Evolutionary conservation across 2,329 filamentous ascomycete genomes (phyloP), one percentile per base, ranked within the genome.

Genomic region (Fusarium burgessii): DNA sequence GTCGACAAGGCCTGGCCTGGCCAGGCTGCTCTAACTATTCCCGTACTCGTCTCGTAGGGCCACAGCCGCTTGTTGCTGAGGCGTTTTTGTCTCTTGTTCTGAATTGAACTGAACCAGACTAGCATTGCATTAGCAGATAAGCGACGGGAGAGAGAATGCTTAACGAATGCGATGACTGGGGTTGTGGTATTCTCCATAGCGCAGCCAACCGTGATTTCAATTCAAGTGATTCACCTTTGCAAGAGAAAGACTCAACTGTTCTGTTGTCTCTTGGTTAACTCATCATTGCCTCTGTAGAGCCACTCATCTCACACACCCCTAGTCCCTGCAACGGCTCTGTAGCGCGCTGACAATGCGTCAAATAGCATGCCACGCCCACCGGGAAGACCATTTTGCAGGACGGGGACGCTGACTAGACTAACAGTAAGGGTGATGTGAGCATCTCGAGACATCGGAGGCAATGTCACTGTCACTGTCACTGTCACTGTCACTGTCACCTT

Each of bases 301-400:
- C 36, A n/a, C 35, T 43, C 36, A 17, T 38, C 54, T 56, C 33
- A 15, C 49, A 42, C 50, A 63, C 47, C 52, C 50, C 61, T 56
- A 23, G 42, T 23, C 66, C 68, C 42, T 68, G 68, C 43, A 68
- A 59, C 33, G 27, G n/a, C 58, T 65, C 54, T 59, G 40, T 65
- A 71, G 68, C 40, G 55, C 49, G 70, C 66, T 73, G 70, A 70
- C 70, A 56, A 62, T 73, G 70, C 69, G 57, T 67, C 69, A 63
- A 59, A 66, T 62, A 54, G 27, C 32, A 69, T 45, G 55, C 46
- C 29, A 58, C 58, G 41, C 59, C 68, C 45, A 17, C 57, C 49
- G 41, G 56, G 35, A 41, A 66, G 62, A 52, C 45, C 52, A 61
- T 52, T 68, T 63, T 70, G 49, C 58, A 67, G 49, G 42, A 43